Conservation (phyloP, 164 flowering plant genomes). For the Vitis cinerea region DNA sequence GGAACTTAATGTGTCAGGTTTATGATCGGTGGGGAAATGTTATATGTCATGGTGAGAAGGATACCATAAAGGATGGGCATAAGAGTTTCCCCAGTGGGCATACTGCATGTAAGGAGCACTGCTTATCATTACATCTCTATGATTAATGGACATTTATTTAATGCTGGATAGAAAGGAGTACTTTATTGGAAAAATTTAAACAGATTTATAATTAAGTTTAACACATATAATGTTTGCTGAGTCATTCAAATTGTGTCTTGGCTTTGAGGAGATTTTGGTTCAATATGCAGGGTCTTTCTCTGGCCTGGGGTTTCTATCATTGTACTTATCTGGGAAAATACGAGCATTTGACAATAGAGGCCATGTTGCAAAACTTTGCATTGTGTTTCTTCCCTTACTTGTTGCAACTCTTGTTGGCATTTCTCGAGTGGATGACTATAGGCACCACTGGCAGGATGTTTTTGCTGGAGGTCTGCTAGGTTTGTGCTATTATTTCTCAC, state of each 20-base stretch:
- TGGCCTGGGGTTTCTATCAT: constrained; percentile 63
- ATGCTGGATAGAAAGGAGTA: too few species aligned
- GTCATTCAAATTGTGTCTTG: not conserved
- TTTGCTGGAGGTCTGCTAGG: constrained; percentile 77
- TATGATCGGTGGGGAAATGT: constrained; percentile 61
- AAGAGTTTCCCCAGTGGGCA: constrained; percentile 77
- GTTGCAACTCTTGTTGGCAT: constrained; percentile 62
- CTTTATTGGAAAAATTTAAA: too few species aligned
- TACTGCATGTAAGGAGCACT: constrained; percentile 46
- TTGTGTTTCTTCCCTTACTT: constrained; percentile 58
- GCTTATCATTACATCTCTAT: too few species aligned
- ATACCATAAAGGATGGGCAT: constrained; percentile 49
- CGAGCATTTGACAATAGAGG: constrained; percentile 60
- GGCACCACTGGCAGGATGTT: constrained; percentile 90
- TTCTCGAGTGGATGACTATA: constrained; percentile 77
- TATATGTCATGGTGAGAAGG: constrained; percentile 46
- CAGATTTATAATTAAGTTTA: not conserved
- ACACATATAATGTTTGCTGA: not conserved
- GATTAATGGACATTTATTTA: too few species aligned
- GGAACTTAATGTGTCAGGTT: constrained; percentile 24
- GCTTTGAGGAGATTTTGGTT: not conserved
- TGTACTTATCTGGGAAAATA: constrained; percentile 67
- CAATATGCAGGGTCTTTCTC: constrained; percentile 70
- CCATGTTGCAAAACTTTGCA: constrained; percentile 71
- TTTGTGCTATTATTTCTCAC: constrained; percentile 10